phyloP scores from a whole-genome alignment of 371 early-diverging fungal genomes.

The Dichotomocladium elegans region DNA sequence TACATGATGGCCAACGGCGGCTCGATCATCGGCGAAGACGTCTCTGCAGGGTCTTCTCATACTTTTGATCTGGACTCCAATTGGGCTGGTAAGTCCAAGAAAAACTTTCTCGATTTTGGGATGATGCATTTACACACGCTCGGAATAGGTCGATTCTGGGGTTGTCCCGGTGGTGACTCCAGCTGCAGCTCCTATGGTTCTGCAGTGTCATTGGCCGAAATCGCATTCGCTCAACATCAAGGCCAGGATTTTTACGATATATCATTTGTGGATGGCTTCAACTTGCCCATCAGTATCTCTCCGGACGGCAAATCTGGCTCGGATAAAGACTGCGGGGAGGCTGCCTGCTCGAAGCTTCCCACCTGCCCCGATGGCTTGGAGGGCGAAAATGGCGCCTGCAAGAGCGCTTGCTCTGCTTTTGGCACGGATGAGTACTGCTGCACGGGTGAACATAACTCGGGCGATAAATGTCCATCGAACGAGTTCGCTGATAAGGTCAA shows the following conservation, averaged over 20 bases:
- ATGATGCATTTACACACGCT: background rate
- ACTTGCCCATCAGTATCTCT: slow-evolving; percentile 11
- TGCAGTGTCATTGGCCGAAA: slow-evolving; percentile 30
- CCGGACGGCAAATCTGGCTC: slow-evolving; percentile 5
- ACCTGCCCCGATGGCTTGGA: slow-evolving; percentile 11
- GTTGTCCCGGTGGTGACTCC: slow-evolving; percentile 15
- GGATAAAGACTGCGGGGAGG: slow-evolving; percentile 10
- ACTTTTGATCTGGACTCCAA: slow-evolving; percentile 1
- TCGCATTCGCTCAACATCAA: slow-evolving; percentile 15
- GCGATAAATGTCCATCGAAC: slow-evolving; percentile 7
- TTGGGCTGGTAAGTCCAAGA: slow-evolving; percentile 22
- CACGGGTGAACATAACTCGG: slow-evolving; percentile 10
- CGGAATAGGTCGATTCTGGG: slow-evolving; percentile 27
- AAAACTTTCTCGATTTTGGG: background rate
- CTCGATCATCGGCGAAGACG: background rate
- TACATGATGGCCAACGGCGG: slow-evolving; percentile 28
- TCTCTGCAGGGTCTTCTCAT: slow-evolving; percentile 4
- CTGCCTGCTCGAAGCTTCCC: slow-evolving; percentile 10
- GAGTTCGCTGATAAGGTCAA: slow-evolving; percentile 10
- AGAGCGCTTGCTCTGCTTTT: slow-evolving; percentile 15
- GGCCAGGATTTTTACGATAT: slow-evolving; percentile 36
- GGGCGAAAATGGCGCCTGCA: slow-evolving; percentile 9
- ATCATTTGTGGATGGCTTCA: slow-evolving; percentile 28
- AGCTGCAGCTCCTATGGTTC: slow-evolving; percentile 20
- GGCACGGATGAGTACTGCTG: slow-evolving; percentile 13